Percentiles rank a stretch among this genome's conserved stretches.
These are phyloP conservation scores for Otatea glauca DNA, from an alignment of 176 grass and related monocot species.

Conservation along the genomic window DNA sequence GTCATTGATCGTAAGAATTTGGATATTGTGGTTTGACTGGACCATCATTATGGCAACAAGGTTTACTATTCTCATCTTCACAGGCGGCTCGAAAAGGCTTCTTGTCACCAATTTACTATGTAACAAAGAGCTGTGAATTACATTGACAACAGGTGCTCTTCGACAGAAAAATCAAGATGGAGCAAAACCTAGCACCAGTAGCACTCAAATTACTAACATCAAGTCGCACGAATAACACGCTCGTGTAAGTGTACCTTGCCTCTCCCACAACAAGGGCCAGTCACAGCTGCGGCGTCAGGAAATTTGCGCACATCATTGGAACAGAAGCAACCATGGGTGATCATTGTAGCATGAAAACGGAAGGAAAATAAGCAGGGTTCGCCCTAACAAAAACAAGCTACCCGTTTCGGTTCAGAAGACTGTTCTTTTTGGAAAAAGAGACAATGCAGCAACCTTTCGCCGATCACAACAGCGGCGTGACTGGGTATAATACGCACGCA, in stretches of 20 bases:
- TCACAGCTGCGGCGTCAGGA: neutral
- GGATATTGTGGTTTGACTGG: neutral
- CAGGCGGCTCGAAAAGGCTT: neutral
- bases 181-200: neutral
- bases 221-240: neutral
- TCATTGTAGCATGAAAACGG: neutral
- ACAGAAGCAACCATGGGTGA: neutral
- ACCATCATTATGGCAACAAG: neutral
- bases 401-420: neutral
- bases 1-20: neutral
- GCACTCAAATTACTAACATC: neutral
- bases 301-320: neutral
- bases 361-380: neutral
- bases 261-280: neutral
- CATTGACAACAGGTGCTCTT: neutral
- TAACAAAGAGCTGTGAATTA: neutral
- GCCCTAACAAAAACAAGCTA: neutral
- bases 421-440: neutral
- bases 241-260: neutral
- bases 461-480: conserved; percentile 2
- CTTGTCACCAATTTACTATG: neutral
- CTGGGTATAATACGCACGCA: neutral
- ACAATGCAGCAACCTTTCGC: neutral
- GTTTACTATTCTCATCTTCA: neutral
- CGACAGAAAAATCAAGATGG: neutral